Evolutionary conservation across 1,284 basidiomycete genomes (phyloP).

Genomic region (Cryptococcus floricola): DNA sequence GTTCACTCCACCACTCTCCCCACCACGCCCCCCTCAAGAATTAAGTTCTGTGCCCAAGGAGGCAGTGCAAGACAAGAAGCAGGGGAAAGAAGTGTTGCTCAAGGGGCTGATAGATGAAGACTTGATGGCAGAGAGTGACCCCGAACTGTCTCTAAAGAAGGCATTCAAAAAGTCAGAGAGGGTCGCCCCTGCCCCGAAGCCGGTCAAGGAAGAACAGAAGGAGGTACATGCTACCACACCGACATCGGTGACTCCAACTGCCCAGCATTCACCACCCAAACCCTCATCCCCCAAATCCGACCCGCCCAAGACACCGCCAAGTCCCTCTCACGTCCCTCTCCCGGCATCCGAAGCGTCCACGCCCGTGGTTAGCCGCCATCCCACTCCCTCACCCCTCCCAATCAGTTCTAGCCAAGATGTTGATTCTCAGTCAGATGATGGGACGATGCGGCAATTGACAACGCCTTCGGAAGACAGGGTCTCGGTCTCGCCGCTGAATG

Average conservation of each 20-base stretch:
- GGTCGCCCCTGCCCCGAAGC: neutral
- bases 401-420: neutral
- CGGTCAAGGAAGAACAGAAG: neutral
- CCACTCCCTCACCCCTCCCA: slow-evolving; percentile 19
- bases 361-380: slow-evolving; percentile 25
- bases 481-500: slow-evolving; percentile 43
- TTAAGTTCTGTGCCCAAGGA: neutral
- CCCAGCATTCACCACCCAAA: neutral
- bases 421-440: too few species aligned
- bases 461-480: slow-evolving; percentile 36
- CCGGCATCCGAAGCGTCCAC: slow-evolving; percentile 29
- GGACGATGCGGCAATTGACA: neutral
- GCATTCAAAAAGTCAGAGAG: slow-evolving; percentile 34
- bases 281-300: slow-evolving; percentile 1
- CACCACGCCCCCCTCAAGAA: too few species aligned
- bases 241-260: neutral
- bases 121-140: slow-evolving; percentile 41
- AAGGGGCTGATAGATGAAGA: slow-evolving; percentile 41
- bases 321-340: slow-evolving; percentile 28
- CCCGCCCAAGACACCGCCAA: neutral
- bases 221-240: neutral
- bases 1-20: neutral
- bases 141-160: slow-evolving; percentile 38
- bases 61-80: neutral
- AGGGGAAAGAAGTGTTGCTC: slow-evolving; percentile 11